Base-by-base conservation (phyloP, 2,329 filamentous ascomycete species). In the Trichoderma sp. region DNA sequence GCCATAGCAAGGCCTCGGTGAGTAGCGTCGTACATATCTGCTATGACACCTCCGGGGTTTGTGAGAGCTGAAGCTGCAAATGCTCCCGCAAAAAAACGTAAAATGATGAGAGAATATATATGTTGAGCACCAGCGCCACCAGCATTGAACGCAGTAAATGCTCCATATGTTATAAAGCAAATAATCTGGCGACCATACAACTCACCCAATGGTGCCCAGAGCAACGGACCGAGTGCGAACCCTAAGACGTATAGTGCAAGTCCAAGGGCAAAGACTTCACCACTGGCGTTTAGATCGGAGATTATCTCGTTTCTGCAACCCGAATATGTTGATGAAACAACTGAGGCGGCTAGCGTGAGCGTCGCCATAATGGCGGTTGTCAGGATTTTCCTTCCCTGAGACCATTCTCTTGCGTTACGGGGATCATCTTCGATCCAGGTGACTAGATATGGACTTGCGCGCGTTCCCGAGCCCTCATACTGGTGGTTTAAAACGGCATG, bases 161-260 rank as follows among this genome's bases (percentile, higher is more conserved):
- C 60, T 19, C 17, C 35, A n/a, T 54, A 59, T 6, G 53, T 34
- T 4, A 67, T 50, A 12, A 64, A 39, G 13, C 22, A 67, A 4
- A 67, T 67, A 3, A 42, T 35, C n/a, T 73, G 79, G 17, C 86
- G 78, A 3, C 86, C 88, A 64, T 85, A 88, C 7, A 90, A 77
- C 73, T 91, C 88, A 50, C 84, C 84, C 32, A 90, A 72, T 1
- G 88, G 87, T 3, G 88, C 89, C 84, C 87, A 90, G 0, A 90
- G 73, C n/a, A 90, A 74, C 1, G 87, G 87, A 0, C 87, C 86
- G 39, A 88, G 78, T 8, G 80, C 81, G 50, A 88, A 88, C 0
- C 86, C 87, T 1, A 76, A 59, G 4, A 76, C 72, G 13, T 74
- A 76, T 0, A 76, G 22, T 5, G 64, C 22, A 15, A 67, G 32